Base-by-base conservation (phyloP, 176 grass and related monocot species). In the Rhynchospora tenuis region DNA sequence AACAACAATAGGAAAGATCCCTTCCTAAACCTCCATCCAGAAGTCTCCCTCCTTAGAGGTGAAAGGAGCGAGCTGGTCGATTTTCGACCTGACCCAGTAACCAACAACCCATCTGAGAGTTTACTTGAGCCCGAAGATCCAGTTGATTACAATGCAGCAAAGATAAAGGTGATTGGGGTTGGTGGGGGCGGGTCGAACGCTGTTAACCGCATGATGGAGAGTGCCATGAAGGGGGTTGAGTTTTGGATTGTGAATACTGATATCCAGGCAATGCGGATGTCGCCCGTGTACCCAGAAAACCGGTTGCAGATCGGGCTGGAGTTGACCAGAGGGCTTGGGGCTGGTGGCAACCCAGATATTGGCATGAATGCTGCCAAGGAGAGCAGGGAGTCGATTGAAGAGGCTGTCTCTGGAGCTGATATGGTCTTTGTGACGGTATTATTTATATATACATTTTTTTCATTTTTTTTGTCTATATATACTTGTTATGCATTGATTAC, bases 221-320 rank as follows among this genome's bases (percentile, higher is more conserved):
- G 81, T 74, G 90, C 85, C 52, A 97, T 97, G 91, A 93, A 90
- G 9, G 94, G 94, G 16, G 91, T 97, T 14, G 94, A 97, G 78
- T 97, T 97, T 83, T 97, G 94, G 94, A 87, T 97, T 0, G 94
- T 93, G 43, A 97, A 97, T 59, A 97, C 94, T 1, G 94, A 97
- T 83, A 88, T 97, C 47, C 94, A 97, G 58, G 94, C 91, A 6
- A 97, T 97, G 81, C 87, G 73, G 68, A 91, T 93, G 89, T 97
- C 94, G 0, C 87, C 89, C 16, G 86, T 97, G 61, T 88, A 86
- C 91, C 86, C 88, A 2, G 81, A 91, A 50, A 88, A 97, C 28
- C 86, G 89, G 64, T 62, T 97, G 78, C 94, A 97, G 87, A 97
- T 97, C 85, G 94, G 94, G 8, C 86, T 83, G 86, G 94, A 97